A percentile compares a stretch with the other conserved stretches of the same genome.
These are phyloP conservation scores for Myriosclerotinia scirpicola DNA, from an alignment of 2,329 filamentous ascomycete genomes.

Conservation along the genomic window DNA sequence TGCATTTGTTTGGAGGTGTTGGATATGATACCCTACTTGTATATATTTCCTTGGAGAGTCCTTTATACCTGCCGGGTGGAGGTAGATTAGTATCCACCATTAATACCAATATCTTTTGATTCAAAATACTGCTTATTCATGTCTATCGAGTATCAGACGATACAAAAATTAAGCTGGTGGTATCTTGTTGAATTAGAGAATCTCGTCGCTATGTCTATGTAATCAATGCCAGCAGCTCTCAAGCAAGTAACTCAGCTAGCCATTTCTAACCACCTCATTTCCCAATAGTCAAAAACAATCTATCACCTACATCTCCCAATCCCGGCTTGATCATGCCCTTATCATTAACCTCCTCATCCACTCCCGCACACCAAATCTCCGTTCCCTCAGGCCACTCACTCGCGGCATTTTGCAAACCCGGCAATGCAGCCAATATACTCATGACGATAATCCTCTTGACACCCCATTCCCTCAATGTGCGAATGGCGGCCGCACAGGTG, in stretches of 20 bases:
- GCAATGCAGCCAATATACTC: constrained; percentile 68
- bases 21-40: constrained; percentile 28
- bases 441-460: constrained; percentile 78
- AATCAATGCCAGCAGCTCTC: constrained; percentile 4
- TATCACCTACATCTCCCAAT: constrained; percentile 85
- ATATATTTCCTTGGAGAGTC: constrained; percentile 19
- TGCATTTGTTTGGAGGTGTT: constrained; percentile 14
- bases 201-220: neutral
- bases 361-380: constrained; percentile 78
- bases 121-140: neutral
- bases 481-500: constrained; percentile 85
- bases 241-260: neutral
- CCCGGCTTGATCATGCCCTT: constrained; percentile 89
- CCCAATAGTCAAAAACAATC: constrained; percentile 84
- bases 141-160: neutral
- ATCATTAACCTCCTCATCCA: constrained; percentile 73
- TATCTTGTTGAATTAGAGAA: constrained; percentile 18
- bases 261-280: constrained; percentile 54
- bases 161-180: neutral
- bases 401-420: constrained; percentile 71
- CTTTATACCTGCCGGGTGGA: constrained; percentile 19
- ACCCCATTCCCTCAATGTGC: constrained; percentile 87
- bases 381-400: constrained; percentile 75
- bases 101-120: constrained; percentile 9
- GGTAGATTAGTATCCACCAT: constrained; percentile 25